Percentiles rank a stretch among this genome's conserved stretches.
phyloP scores from a whole-genome alignment of 805 yeast genomes.

The Saccharomycopsis sp. region DNA sequence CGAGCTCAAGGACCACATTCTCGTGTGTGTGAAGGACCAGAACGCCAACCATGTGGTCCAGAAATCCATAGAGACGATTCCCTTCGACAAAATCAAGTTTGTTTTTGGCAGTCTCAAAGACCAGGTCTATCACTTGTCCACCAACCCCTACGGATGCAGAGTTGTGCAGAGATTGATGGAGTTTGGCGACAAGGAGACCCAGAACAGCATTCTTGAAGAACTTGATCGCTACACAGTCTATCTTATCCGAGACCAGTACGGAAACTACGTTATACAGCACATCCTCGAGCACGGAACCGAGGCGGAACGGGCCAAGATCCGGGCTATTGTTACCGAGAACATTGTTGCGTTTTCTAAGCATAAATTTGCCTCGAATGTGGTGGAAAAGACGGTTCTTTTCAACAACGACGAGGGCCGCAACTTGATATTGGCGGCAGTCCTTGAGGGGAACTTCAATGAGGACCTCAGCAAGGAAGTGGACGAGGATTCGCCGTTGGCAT shows the following conservation, averaged over 20 bases:
- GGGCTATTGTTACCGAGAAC: slow-evolving; percentile 60
- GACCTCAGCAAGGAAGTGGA: slow-evolving; percentile 40
- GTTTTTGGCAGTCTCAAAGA: slow-evolving; percentile 63
- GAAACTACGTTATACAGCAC: slow-evolving; percentile 96
- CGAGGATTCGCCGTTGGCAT: slow-evolving; percentile 65
- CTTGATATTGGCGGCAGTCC: slow-evolving; percentile 58
- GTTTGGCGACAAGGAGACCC: slow-evolving; percentile 60
- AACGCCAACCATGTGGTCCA: slow-evolving; percentile 98
- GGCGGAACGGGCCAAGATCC: slow-evolving; percentile 50
- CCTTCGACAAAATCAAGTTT: slow-evolving; percentile 62
- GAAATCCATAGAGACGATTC: slow-evolving; percentile 83
- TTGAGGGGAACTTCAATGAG: slow-evolving; percentile 41
- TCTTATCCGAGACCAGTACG: slow-evolving; percentile 92
- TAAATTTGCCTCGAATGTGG: slow-evolving; percentile 96
- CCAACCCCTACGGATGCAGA: slow-evolving; percentile 96
- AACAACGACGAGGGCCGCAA: slow-evolving; percentile 60
- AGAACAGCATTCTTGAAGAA: slow-evolving; percentile 59
- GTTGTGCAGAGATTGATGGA: slow-evolving; percentile 91
- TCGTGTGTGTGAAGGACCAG: slow-evolving; percentile 82
- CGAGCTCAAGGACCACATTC: slow-evolving; percentile 59
- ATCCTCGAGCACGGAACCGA: slow-evolving; percentile 72
- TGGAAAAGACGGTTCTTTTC: slow-evolving; percentile 81
- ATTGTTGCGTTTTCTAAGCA: slow-evolving; percentile 86
- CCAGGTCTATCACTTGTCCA: slow-evolving; percentile 75
- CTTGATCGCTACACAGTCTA: slow-evolving; percentile 64